These are phyloP conservation scores for Talaromyces piceae DNA, from an alignment of 2,329 filamentous ascomycete genomes.

Conservation along the genomic window DNA sequence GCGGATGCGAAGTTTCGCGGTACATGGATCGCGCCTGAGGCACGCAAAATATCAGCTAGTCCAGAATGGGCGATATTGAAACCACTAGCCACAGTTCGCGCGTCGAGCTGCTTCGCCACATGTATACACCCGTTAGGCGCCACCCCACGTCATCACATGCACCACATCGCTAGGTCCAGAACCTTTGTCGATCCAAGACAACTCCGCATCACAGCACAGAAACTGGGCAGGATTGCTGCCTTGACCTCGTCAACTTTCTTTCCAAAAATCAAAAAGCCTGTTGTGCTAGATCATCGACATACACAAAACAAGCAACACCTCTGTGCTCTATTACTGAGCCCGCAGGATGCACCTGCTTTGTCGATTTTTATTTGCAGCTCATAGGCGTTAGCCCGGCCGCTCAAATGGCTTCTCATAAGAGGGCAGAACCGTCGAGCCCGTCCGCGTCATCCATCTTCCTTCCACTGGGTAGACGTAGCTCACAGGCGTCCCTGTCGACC, in stretches of 20 bases:
- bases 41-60: not conserved
- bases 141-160: conserved; percentile 12
- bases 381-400: conserved; percentile 3
- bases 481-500: conserved; percentile 43
- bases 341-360: conserved; percentile 7
- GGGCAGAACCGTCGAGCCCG: conserved; percentile 35
- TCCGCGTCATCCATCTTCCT: conserved; percentile 39
- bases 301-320: not conserved
- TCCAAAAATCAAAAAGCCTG: not conserved
- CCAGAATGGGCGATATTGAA: conserved; percentile 5
- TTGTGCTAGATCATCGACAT: not conserved
- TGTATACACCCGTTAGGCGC: conserved; percentile 8
- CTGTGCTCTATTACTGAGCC: not conserved
- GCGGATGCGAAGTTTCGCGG: not conserved
- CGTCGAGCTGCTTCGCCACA: conserved; percentile 24
- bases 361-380: conserved; percentile 5
- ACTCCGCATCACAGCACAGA: conserved; percentile 9
- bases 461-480: conserved; percentile 41
- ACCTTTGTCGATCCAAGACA: conserved; percentile 1
- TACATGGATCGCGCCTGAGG: not conserved
- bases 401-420: conserved; percentile 30
- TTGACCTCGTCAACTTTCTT: not conserved
- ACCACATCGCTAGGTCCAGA: conserved; percentile 5
- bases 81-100: conserved; percentile 15
- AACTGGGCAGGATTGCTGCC: not conserved